Conservation (phyloP, 345 rosid genomes). For the Zanthoxylum bungeanum region DNA sequence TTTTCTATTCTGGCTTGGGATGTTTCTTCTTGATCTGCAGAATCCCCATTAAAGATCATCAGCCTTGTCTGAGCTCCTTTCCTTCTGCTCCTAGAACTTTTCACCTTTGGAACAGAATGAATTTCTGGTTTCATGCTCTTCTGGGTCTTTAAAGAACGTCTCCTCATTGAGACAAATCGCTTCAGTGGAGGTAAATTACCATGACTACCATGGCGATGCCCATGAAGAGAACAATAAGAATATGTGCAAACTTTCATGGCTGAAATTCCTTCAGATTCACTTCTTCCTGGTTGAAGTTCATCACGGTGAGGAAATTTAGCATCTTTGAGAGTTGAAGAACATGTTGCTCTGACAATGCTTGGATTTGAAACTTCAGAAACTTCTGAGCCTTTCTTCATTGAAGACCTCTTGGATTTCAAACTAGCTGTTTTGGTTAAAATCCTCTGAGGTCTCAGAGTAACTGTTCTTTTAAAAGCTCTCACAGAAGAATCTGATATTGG, state of each 20-base stretch:
- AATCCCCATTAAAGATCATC: neutral
- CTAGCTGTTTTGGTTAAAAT: slow-evolving; percentile 43
- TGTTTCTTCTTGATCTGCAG: slow-evolving; percentile 19
- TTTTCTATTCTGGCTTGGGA: neutral
- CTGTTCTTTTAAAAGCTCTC: slow-evolving; percentile 29
- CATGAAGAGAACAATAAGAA: slow-evolving; percentile 88
- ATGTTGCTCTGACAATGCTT: slow-evolving; percentile 53
- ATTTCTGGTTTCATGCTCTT: slow-evolving; percentile 42
- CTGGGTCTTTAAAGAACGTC: slow-evolving; percentile 42
- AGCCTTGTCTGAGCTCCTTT: slow-evolving; percentile 22
- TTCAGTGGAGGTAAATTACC: slow-evolving; percentile 47
- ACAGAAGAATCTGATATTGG: slow-evolving; percentile 29
- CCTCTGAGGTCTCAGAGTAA: slow-evolving; percentile 35
- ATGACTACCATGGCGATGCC: slow-evolving; percentile 53
- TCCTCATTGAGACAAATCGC: slow-evolving; percentile 62
- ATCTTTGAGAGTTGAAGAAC: slow-evolving; percentile 78
- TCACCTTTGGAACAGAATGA: slow-evolving; percentile 30
- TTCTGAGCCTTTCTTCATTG: slow-evolving; percentile 22
- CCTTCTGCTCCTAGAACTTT: slow-evolving; percentile 28
- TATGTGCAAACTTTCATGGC: slow-evolving; percentile 51
- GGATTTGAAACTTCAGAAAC: slow-evolving; percentile 22
- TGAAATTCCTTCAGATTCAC: slow-evolving; percentile 30
- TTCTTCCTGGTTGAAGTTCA: slow-evolving; percentile 30
- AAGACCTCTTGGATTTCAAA: slow-evolving; percentile 39
- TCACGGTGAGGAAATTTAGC: slow-evolving; percentile 44